phyloP scores from a whole-genome alignment of 1,139 yeast genomes.

The Arxiozyma heterogenica region DNA sequence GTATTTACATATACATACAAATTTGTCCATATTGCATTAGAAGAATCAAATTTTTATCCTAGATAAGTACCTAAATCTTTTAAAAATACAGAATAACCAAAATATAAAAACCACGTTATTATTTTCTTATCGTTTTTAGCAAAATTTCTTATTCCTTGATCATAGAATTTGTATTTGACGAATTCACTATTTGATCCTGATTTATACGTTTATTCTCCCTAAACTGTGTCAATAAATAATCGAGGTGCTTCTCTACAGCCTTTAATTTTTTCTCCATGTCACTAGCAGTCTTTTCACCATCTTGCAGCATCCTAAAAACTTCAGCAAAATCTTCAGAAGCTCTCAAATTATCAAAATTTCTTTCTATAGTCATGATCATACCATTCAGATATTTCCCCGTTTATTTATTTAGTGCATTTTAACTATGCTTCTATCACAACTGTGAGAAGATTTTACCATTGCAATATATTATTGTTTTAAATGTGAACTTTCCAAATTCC shows the following conservation, averaged over 20 bases:
- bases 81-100: not conserved
- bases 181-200: not conserved
- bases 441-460: too few species aligned
- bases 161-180: not conserved
- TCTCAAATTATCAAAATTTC: not conserved
- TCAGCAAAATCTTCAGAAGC: conserved; percentile 12
- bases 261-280: conserved; percentile 50
- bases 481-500: not conserved
- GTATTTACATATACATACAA: not conserved
- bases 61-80: not conserved
- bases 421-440: not conserved
- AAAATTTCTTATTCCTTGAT: not conserved
- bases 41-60: not conserved
- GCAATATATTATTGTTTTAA: too few species aligned
- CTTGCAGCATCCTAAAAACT: conserved; percentile 37
- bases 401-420: not conserved
- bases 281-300: conserved; percentile 49
- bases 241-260: conserved; percentile 47
- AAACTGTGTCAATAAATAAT: conserved; percentile 12
- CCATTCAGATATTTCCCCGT: not conserved
- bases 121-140: not conserved
- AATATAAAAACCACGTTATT: too few species aligned
- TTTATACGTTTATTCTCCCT: conserved; percentile 3
- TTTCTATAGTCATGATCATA: conserved; percentile 4
- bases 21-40: not conserved